phyloP scores from a whole-genome alignment of 169 alveolate species.

The Cryptosporidium canis region DNA sequence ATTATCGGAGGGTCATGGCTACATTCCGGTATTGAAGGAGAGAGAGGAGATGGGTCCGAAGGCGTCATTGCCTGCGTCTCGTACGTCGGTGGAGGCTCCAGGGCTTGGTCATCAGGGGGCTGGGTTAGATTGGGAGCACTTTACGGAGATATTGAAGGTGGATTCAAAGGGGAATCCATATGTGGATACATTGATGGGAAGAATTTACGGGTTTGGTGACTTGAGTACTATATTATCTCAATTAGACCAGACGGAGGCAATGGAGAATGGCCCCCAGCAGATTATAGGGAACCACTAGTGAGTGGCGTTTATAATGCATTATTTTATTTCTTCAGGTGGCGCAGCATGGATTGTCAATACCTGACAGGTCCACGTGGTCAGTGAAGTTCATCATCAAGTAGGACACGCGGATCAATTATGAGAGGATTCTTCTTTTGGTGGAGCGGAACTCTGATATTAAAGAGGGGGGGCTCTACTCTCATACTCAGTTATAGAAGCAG shows the following conservation, averaged over 20 bases:
- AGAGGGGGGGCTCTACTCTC: no score
- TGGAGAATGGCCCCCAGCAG: not conserved
- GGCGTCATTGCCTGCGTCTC: conserved; percentile 70
- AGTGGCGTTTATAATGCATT: no score
- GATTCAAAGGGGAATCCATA: conserved; percentile 56
- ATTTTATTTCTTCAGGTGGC: no score
- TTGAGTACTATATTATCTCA: conserved; percentile 18
- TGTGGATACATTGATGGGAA: conserved; percentile 34
- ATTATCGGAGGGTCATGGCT: not conserved
- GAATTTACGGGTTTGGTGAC: conserved; percentile 55
- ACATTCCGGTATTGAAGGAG: not conserved
- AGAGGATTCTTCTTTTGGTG: no score
- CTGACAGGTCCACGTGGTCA: no score
- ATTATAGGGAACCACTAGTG: not conserved
- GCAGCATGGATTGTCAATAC: no score
- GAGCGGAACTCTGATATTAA: no score
- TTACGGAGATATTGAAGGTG: not conserved
- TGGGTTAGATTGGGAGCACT: conserved; percentile 49
- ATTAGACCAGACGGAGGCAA: conserved; percentile 21
- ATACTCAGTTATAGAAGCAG: no score
- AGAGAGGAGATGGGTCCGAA: conserved; percentile 28
- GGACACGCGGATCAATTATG: no score
- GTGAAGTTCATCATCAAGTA: no score
- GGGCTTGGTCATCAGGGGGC: not conserved
- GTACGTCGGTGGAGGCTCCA: conserved; percentile 38